Evolutionary conservation across 2,329 filamentous ascomycete genomes (phyloP).

Genomic region (Arthrobotrys musiformis): DNA sequence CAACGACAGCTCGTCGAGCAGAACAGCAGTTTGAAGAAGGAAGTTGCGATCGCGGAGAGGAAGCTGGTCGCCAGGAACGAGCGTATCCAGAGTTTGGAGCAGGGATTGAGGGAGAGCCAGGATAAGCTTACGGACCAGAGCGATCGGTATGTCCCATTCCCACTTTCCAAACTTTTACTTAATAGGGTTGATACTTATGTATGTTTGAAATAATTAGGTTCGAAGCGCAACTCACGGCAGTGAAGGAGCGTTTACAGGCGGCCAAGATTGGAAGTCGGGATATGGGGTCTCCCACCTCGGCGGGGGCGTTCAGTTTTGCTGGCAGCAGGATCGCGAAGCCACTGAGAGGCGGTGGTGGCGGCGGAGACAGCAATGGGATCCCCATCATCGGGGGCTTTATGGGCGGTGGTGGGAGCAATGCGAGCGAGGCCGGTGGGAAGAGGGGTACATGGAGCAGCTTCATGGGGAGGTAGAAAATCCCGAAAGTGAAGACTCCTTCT

Average conservation of each 20-base stretch:
- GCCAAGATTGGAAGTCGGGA: conserved; percentile 92
- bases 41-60: conserved; percentile 96
- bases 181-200: conserved; percentile 43
- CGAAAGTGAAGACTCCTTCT: neutral
- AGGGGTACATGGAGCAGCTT: conserved; percentile 46
- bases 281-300: conserved; percentile 71
- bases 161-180: conserved; percentile 4
- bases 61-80: conserved; percentile 97
- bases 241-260: conserved; percentile 96
- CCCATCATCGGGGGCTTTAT: conserved; percentile 45
- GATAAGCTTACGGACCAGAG: conserved; percentile 98
- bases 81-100: conserved; percentile 93
- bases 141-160: conserved; percentile 78
- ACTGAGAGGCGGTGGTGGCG: conserved; percentile 72
- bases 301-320: conserved; percentile 75
- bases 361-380: conserved; percentile 63
- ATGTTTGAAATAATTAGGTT: conserved; percentile 74
- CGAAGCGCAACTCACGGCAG: conserved; percentile 93
- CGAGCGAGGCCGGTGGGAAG: conserved; percentile 32
- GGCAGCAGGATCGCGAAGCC: conserved; percentile 76
- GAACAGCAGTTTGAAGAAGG: conserved; percentile 96
- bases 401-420: conserved; percentile 19
- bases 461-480: conserved; percentile 43
- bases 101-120: conserved; percentile 92
- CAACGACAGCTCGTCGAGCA: conserved; percentile 98